Percentiles rank a stretch among this genome's conserved stretches.
phyloP scores from a whole-genome alignment of 805 yeast genomes.

The Candida ficus region DNA sequence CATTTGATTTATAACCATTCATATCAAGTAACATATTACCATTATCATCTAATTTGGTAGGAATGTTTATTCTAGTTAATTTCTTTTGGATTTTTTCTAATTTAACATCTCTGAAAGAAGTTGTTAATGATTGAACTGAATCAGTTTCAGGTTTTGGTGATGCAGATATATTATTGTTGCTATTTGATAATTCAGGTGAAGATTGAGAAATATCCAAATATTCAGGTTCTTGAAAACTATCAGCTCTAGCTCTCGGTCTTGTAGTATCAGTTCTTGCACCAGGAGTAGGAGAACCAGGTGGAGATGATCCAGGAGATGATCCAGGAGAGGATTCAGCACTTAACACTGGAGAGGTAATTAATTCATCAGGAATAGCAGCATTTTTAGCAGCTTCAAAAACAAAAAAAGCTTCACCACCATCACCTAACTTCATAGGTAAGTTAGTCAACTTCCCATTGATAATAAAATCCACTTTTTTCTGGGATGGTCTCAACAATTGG shows the following conservation, averaged over 20 bases:
- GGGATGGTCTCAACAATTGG: conserved; percentile 87
- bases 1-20: conserved; percentile 92
- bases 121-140: conserved; percentile 8
- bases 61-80: conserved; percentile 69
- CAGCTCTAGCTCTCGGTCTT: not conserved
- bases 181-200: conserved; percentile 11
- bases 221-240: conserved; percentile 40
- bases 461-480: conserved; percentile 84
- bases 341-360: conserved; percentile 39
- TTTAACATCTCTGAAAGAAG: conserved; percentile 34
- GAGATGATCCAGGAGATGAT: conserved; percentile 15
- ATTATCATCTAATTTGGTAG: conserved; percentile 79
- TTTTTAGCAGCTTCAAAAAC: conserved; percentile 80
- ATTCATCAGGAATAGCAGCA: conserved; percentile 59
- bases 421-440: conserved; percentile 93
- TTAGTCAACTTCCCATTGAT: conserved; percentile 80
- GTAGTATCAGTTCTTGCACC: conserved; percentile 1
- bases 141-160: conserved; percentile 10
- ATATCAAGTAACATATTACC: conserved; percentile 90
- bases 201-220: conserved; percentile 38
- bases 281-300: conserved; percentile 20
- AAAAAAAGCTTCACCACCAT: conserved; percentile 96
- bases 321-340: conserved; percentile 22
- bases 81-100: conserved; percentile 57
- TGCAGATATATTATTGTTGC: conserved; percentile 4